Percentiles rank a stretch among this genome's conserved stretches.
phyloP scores from a whole-genome alignment of 352 stramenopile genomes.

The Pythium periplocum region DNA sequence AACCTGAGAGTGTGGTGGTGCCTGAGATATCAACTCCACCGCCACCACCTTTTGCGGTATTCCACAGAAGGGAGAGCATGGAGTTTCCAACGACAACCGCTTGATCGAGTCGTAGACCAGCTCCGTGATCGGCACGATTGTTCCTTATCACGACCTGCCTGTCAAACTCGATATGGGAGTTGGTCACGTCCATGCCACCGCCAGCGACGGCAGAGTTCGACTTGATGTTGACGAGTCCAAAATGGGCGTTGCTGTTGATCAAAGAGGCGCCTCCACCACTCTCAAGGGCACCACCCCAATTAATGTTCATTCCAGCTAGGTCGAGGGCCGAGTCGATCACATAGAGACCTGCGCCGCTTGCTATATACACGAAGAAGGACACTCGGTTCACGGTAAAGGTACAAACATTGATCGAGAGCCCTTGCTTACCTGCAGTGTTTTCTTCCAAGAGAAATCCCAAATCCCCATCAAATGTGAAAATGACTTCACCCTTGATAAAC shows the following conservation, averaged over 20 bases:
- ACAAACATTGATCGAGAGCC: constrained; percentile 1
- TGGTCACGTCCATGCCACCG: no score
- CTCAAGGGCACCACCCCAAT: constrained; percentile 1
- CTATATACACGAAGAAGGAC: neutral
- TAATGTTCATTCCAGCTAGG: neutral
- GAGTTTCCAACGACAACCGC: no score
- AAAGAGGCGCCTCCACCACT: constrained; percentile 9
- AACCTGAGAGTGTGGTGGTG: neutral
- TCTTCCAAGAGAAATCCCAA: neutral
- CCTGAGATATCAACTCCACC: constrained; percentile 9
- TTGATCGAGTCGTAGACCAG: no score
- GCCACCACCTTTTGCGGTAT: constrained; percentile 2
- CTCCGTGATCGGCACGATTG: no score
- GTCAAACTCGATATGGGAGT: no score
- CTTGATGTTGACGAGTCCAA: no score
- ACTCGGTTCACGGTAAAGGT: neutral
- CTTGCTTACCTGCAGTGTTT: constrained; percentile 16
- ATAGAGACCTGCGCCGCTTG: constrained; percentile 8
- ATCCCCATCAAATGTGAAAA: neutral
- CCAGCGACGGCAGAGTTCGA: no score
- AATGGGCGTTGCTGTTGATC: neutral
- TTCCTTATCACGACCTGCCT: no score
- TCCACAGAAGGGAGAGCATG: neutral
- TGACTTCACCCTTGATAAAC: constrained; percentile 15
- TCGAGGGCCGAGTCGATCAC: neutral